Percentiles rank a stretch among this genome's conserved stretches.
Evolutionary conservation across 139 green algal genomes (phyloP).

Genomic region (Ettlia oleoabundans): DNA sequence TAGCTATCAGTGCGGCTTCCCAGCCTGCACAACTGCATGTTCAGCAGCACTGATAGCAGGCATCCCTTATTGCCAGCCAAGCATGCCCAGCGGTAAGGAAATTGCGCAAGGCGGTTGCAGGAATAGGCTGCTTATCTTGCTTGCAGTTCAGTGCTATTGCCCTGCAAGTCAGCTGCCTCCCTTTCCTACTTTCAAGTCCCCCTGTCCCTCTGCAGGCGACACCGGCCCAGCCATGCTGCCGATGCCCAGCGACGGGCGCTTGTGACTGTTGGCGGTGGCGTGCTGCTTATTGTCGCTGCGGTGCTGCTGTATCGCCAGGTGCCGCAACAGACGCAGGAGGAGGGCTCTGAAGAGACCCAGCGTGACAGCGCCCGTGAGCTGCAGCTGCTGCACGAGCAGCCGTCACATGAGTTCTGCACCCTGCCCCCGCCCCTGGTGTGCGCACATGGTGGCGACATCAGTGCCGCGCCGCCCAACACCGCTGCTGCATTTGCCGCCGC

Average conservation of each 20-base stretch:
- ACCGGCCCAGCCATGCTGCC: too few relatives aligned
- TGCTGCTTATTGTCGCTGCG: neutral
- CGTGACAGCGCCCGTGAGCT: neutral
- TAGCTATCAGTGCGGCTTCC: neutral
- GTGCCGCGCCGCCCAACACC: slow-evolving; percentile 55
- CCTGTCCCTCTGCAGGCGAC: neutral
- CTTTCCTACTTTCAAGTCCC: too few relatives aligned
- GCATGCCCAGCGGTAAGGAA: neutral
- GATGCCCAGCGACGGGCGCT: neutral
- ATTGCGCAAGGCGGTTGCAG: too few relatives aligned
- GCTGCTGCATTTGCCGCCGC: slow-evolving; percentile 51
- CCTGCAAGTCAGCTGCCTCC: too few relatives aligned
- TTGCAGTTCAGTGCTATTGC: too few relatives aligned
- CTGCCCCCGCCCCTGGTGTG: slow-evolving; percentile 53
- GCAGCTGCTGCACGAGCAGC: slow-evolving; percentile 16
- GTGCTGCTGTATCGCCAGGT: slow-evolving; percentile 7
- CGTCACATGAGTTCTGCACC: slow-evolving; percentile 7
- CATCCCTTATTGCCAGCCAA: neutral
- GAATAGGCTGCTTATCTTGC: too few relatives aligned
- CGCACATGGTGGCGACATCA: slow-evolving; percentile 62
- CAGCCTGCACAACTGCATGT: too few relatives aligned
- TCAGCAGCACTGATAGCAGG: neutral
- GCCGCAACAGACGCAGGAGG: neutral
- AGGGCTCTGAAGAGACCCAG: slow-evolving; percentile 5
- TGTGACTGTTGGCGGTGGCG: neutral